A percentile compares a stretch with the other conserved stretches of the same genome.
phyloP scores from a whole-genome alignment of 2,329 filamentous ascomycete genomes.

The Cyphellophora attinorum region DNA sequence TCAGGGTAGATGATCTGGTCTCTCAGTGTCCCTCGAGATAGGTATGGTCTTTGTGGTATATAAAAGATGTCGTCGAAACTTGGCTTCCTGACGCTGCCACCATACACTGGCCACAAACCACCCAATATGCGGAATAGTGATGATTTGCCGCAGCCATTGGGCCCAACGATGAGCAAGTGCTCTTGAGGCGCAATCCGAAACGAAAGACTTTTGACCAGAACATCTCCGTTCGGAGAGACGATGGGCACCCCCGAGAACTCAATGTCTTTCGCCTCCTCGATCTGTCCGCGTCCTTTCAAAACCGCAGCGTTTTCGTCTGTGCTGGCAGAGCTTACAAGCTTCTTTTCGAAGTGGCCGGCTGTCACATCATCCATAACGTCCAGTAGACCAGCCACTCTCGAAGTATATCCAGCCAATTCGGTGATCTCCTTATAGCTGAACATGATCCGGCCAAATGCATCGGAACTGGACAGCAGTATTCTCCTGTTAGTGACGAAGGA shows the following conservation, averaged over 20 bases:
- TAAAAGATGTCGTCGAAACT: constrained; percentile 93
- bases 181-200: constrained; percentile 81
- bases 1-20: constrained; percentile 98
- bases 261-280: constrained; percentile 75
- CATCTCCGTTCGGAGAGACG: constrained; percentile 91
- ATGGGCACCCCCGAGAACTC: constrained; percentile 86
- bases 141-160: constrained; percentile 95
- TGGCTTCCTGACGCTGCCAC: constrained; percentile 84
- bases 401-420: constrained; percentile 90
- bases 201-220: constrained; percentile 74
- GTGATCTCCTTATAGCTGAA: constrained; percentile 97
- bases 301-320: constrained; percentile 75
- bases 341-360: constrained; percentile 87
- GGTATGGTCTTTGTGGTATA: constrained; percentile 89
- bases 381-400: constrained; percentile 77
- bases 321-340: constrained; percentile 79
- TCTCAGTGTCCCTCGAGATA: constrained; percentile 81
- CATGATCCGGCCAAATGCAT: constrained; percentile 93
- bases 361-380: constrained; percentile 93
- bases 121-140: constrained; percentile 93
- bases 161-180: constrained; percentile 87
- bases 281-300: constrained; percentile 68
- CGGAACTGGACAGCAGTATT: constrained; percentile 84
- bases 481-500: constrained; percentile 88
- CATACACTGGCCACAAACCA: constrained; percentile 95